Base-by-base conservation (phyloP, 1,284 basidiomycete species). In the Ceratobasidium theobromae region DNA sequence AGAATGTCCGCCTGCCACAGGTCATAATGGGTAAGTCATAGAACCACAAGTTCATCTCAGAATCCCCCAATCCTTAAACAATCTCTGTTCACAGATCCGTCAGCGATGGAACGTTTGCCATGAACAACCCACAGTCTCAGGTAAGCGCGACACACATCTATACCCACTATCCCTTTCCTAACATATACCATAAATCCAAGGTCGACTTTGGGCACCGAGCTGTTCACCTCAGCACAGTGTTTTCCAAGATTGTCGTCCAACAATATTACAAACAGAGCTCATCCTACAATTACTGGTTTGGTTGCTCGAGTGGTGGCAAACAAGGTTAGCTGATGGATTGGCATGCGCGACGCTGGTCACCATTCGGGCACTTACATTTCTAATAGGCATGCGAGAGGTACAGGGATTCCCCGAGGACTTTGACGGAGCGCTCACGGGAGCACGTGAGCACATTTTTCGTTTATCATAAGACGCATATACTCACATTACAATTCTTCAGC, bases 401-500 rank as follows among this genome's bases (percentile, higher is more conserved):
- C 43, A 45, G 18, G 43, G 43, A 21, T 45, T 45, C 43, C 43
- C 18, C 8, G 43, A 45, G 18, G 43, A 45, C 18, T 21, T 11
- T 21, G 43, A 45, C 18, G 43, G 43, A 11, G 43, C 43, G 6
- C 43, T 45, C 6, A 45, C 43, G 6, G 18, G 43, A 45, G 43
- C 43, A 11, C 43, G 43, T 45, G 43, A 45, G 43, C 6, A 6
- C 43, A 8, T 38, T 38, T 16, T 8, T 11, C 18, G 43, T 21
- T 21, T 6, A 45, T 14, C 9, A 9, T 45, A 11, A 11, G 12
- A 38, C 70, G 12, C 60, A 66, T 38, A 71, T 70, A 21, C 43
- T 52, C 67, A 58, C 8, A 14, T 21, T 11, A 11, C 18, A 6
- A 11, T n/a, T 8, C 9, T 45, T 5, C 8, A 45, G 43, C 43